A percentile compares a stretch with the other conserved stretches of the same genome.
Conservation (phyloP, 352 stramenopile genomes). For the Globisporangium ultimum region DNA sequence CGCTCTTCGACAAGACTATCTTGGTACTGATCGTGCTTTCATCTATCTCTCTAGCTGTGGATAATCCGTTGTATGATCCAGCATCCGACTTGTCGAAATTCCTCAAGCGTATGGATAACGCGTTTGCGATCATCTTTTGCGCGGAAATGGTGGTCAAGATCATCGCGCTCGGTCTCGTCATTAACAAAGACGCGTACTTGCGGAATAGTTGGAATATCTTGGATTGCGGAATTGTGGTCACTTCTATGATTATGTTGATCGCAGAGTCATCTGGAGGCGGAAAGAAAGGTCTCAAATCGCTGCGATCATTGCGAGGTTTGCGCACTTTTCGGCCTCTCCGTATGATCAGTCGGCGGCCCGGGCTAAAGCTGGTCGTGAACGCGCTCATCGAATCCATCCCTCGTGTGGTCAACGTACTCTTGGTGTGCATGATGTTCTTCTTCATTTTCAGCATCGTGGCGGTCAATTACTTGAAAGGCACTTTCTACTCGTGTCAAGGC, state of each 20-base stretch:
- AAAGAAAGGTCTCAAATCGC: conserved; percentile 51
- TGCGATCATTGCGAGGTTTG: conserved; percentile 81
- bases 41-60: conserved; percentile 81
- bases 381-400: conserved; percentile 88
- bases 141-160: conserved; percentile 91
- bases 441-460: conserved; percentile 95
- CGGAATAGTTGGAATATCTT: conserved; percentile 88
- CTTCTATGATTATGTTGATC: conserved; percentile 71
- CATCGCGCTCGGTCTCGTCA: conserved; percentile 73
- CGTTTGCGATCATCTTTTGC: conserved; percentile 78
- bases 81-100: conserved; percentile 29
- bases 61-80: conserved; percentile 78
- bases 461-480: conserved; percentile 93
- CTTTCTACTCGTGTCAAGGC: conserved; percentile 81
- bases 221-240: conserved; percentile 85
- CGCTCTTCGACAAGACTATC: conserved; percentile 78
- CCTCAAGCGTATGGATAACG: conserved; percentile 67
- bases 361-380: conserved; percentile 90
- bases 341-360: conserved; percentile 86
- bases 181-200: conserved; percentile 75
- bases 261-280: conserved; percentile 37
- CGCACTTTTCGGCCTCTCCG: conserved; percentile 88
- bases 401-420: conserved; percentile 84
- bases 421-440: conserved; percentile 92
- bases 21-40: conserved; percentile 81